A percentile compares a stretch with the other conserved stretches of the same genome.
Conservation (phyloP, 2,329 filamentous ascomycete species). For the Aspergillus ochraceus region DNA sequence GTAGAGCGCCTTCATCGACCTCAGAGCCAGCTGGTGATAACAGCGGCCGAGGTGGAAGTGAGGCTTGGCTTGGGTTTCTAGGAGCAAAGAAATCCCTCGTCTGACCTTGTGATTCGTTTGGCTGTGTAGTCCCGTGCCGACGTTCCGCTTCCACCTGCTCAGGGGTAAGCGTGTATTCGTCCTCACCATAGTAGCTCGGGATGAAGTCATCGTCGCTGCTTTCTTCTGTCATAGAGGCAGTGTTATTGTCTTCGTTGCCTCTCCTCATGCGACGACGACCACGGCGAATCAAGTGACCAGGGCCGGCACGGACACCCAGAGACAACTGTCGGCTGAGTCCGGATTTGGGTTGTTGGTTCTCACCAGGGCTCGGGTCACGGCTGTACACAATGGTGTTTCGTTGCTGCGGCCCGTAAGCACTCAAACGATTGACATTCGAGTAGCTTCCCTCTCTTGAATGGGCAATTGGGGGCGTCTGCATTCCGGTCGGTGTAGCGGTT, state of each 20-base stretch:
- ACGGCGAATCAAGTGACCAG: slow-evolving; percentile 36
- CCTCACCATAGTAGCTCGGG: slow-evolving; percentile 38
- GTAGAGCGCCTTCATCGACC: slow-evolving; percentile 33
- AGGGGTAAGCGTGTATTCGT: slow-evolving; percentile 39
- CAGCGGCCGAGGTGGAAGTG: slow-evolving; percentile 17
- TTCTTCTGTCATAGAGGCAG: slow-evolving; percentile 30
- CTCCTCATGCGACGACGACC: slow-evolving; percentile 30
- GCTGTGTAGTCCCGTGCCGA: slow-evolving; percentile 19
- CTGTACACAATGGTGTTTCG: slow-evolving; percentile 42
- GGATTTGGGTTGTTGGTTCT: slow-evolving; percentile 30
- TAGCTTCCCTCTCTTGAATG: slow-evolving; percentile 34
- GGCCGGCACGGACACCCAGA: slow-evolving; percentile 42
- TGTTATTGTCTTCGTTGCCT: slow-evolving; percentile 31
- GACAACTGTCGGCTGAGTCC: slow-evolving; percentile 39
- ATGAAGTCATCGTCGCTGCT: slow-evolving; percentile 41
- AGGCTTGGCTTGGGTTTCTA: slow-evolving; percentile 31
- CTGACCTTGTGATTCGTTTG: slow-evolving; percentile 17
- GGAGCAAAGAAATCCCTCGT: slow-evolving; percentile 18
- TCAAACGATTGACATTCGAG: slow-evolving; percentile 31
- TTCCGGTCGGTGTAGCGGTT: slow-evolving; percentile 27
- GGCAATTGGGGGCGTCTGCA: slow-evolving; percentile 35
- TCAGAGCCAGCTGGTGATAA: slow-evolving; percentile 31
- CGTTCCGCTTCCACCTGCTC: slow-evolving; percentile 36
- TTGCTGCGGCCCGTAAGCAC: slow-evolving; percentile 37
- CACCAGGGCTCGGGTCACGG: slow-evolving; percentile 35